Evolutionary conservation across 2,329 filamentous ascomycete species (phyloP).

Genomic region (Fusarium brevicatenulatum): DNA sequence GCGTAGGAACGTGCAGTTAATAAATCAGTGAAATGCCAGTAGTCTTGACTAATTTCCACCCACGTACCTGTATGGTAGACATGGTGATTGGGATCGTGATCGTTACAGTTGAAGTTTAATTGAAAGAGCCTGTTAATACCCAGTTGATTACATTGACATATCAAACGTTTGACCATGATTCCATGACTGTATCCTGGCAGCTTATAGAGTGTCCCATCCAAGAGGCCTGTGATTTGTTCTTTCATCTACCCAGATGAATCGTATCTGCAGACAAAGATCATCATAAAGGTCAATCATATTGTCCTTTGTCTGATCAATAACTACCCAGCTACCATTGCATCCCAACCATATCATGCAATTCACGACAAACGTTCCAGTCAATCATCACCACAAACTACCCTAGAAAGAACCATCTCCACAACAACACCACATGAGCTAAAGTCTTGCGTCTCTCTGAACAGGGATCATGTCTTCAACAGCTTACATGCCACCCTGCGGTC

Average conservation of each 20-base stretch:
- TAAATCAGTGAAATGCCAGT: slow-evolving; percentile 39
- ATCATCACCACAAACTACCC: background rate
- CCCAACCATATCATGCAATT: background rate
- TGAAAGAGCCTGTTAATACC: background rate
- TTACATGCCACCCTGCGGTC: slow-evolving; percentile 19
- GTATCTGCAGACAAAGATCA: background rate
- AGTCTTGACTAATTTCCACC: slow-evolving; percentile 15
- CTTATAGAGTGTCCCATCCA: background rate
- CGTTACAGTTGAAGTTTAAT: background rate
- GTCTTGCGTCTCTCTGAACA: background rate
- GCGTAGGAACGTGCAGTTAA: slow-evolving; percentile 22
- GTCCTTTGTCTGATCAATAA: background rate
- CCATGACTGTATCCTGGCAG: rapidly evolving
- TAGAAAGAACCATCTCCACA: slow-evolving; percentile 10
- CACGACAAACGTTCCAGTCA: background rate
- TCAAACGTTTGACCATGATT: background rate
- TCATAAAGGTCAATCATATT: background rate
- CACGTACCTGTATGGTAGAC: slow-evolving; percentile 22
- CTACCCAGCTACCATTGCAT: background rate
- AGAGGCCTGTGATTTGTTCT: no score
- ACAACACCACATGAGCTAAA: slow-evolving; percentile 2
- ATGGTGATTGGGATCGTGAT: slow-evolving; percentile 27
- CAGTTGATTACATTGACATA: background rate
- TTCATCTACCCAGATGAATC: no score
- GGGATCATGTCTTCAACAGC: slow-evolving; percentile 18